phyloP scores from a whole-genome alignment of 1,284 basidiomycete species.

The Malassezia restricta region DNA sequence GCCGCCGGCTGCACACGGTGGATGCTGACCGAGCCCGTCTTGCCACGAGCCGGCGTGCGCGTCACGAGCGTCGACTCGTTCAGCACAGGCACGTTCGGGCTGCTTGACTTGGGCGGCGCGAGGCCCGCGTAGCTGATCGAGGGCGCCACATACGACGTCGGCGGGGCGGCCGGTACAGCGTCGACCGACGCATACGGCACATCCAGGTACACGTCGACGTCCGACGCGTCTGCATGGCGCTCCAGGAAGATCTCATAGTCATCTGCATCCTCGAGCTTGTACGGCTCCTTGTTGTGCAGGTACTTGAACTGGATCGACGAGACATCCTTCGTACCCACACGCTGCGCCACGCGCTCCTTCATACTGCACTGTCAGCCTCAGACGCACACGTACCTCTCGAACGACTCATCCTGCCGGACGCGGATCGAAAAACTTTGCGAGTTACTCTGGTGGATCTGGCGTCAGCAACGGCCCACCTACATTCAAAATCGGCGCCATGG shows the following conservation, averaged over 20 bases:
- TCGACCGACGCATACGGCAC: not conserved
- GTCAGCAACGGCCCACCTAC: conserved; percentile 16
- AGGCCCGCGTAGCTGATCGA: conserved; percentile 17
- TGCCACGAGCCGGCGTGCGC: conserved; percentile 40
- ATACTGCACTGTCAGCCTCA: conserved; percentile 15
- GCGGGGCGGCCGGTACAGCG: not conserved
- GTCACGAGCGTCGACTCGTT: conserved; percentile 42
- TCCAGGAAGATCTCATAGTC: conserved; percentile 44
- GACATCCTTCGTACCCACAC: conserved; percentile 31
- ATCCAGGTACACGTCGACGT: conserved; percentile 25
- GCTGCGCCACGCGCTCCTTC: conserved; percentile 31
- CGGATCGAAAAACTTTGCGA: conserved; percentile 41
- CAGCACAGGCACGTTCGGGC: conserved; percentile 37
- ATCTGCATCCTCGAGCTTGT: conserved; percentile 39
- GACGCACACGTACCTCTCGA: conserved; percentile 21
- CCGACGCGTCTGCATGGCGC: conserved; percentile 29
- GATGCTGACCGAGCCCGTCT: conserved; percentile 37
- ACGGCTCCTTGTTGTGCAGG: conserved; percentile 30
- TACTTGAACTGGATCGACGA: conserved; percentile 40
- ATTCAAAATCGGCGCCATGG: conserved; percentile 39
- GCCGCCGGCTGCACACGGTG: conserved; percentile 34
- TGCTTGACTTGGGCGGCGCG: conserved; percentile 7
- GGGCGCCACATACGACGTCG: conserved; percentile 2
- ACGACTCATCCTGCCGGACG: conserved; percentile 32
- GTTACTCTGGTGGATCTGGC: conserved; percentile 38